Evolutionary conservation across 148 eudicot genomes (phyloP), one percentile per base, ranked within the genome.

Genomic region (Diospyros lotus): DNA sequence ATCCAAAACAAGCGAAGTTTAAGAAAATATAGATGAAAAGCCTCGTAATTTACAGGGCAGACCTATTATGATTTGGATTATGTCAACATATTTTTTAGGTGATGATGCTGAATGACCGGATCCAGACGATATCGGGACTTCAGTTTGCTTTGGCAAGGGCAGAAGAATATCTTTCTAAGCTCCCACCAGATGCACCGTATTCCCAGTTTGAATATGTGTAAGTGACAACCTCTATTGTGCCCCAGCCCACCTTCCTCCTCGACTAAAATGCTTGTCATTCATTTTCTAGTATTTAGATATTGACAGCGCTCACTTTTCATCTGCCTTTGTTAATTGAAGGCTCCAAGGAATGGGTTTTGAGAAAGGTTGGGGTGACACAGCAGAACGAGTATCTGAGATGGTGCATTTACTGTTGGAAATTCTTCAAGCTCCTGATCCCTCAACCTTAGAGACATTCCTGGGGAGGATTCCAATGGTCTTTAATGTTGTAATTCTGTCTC

Each of bases 361-460:
- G 75, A 80, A 72, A 85, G 88, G 88, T n/a, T 85, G 87, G 87
- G 87, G 87, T 48, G 78, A 81, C 73, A 82, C 75, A 13, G 76
- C 88, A 41, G 74, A 50, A 28, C 66, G 79, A 12, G 84, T 80
- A 2, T 75, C 71, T 4, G 80, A 79, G 39, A 80, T 77, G 79
- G 73, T 86, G 46, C 76, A 77, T 58, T 71, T 82, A 11, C 86
- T 86, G 56, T 58, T 83, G 41, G 83, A 80, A 68, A 76, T 82
- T 67, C 84, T 86, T 69, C 80, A 86, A 71, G 86, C 88, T 74
- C 84, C 88, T 66, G 78, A 79, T 68, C 80, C 88, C 17, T 60
- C 71, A 9, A 73, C 76, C 9, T 69, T 86, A 64, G 86, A 86
- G 66, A 83, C 70, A 15, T 86, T 82, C 51, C 86, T 86, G 15